phyloP scores from a whole-genome alignment of 2,329 filamentous ascomycete genomes.

The Chaetomiaceae sp. region DNA sequence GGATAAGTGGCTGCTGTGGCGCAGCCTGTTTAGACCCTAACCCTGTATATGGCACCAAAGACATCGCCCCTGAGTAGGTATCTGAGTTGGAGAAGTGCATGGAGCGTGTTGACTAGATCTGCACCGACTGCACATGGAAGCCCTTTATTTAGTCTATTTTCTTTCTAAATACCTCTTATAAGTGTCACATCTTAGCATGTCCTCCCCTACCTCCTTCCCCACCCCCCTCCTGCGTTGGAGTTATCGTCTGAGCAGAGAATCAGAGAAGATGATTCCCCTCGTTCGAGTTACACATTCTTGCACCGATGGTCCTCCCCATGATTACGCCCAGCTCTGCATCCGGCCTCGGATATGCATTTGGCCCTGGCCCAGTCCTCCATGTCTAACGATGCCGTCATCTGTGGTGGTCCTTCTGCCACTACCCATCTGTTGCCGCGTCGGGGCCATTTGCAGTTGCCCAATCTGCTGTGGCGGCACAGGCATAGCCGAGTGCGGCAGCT shows the following conservation, averaged over 20 bases:
- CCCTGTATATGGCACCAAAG: neutral
- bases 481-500: slow-evolving; percentile 39
- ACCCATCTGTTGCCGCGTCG: slow-evolving; percentile 19
- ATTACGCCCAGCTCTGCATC: slow-evolving; percentile 40
- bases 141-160: too few species aligned
- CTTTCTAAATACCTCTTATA: too few species aligned
- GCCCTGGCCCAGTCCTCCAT: slow-evolving; percentile 34
- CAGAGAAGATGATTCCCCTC: too few species aligned
- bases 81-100: too few species aligned
- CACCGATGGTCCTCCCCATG: too few species aligned
- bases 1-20: neutral
- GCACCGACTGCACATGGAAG: too few species aligned
- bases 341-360: slow-evolving; percentile 23
- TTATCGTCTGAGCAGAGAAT: too few species aligned
- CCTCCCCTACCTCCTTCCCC: too few species aligned
- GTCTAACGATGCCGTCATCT: neutral
- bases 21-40: slow-evolving; percentile 16
- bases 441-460: slow-evolving; percentile 38
- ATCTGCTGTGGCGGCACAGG: slow-evolving; percentile 20
- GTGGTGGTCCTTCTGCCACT: slow-evolving; percentile 1
- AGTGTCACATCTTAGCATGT: neutral
- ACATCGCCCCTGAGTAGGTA: neutral
- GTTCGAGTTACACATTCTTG: neutral
- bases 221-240: too few species aligned
- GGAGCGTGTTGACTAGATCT: too few species aligned